These are phyloP conservation scores for Ceratobasidium sp. DNA, from an alignment of 1,284 basidiomycete genomes.

Conservation along the genomic window DNA sequence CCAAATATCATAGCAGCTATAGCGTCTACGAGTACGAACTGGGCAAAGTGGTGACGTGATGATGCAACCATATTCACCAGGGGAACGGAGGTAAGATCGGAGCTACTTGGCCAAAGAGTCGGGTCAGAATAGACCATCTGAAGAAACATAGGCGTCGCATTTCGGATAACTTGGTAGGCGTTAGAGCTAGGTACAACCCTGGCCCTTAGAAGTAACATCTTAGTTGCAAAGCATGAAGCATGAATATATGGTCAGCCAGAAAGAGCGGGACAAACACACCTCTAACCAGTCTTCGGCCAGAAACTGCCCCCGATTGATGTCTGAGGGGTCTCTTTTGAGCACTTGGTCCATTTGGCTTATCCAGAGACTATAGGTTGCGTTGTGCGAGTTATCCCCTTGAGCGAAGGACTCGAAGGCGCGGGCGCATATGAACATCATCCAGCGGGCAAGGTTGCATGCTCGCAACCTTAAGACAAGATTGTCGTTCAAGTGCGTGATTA, in stretches of 20 bases:
- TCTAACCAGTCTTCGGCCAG: background rate
- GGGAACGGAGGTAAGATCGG: background rate
- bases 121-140: background rate
- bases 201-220: constrained; percentile 9
- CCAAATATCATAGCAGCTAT: constrained; percentile 12
- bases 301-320: too few relatives aligned
- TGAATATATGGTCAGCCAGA: background rate
- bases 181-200: background rate
- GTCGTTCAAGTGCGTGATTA: background rate
- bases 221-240: background rate
- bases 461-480: background rate
- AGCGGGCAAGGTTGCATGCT: background rate
- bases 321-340: too few relatives aligned
- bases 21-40: constrained; percentile 7
- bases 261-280: background rate
- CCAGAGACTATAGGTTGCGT: background rate
- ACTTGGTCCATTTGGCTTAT: background rate
- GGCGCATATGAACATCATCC: constrained; percentile 2
- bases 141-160: constrained; percentile 2
- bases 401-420: background rate
- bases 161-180: background rate
- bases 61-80: constrained; percentile 6
- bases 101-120: background rate
- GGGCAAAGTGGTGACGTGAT: background rate
- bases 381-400: background rate